Base-by-base conservation (phyloP, 768 basidiomycete genomes). In the Mycena chlorophos region DNA sequence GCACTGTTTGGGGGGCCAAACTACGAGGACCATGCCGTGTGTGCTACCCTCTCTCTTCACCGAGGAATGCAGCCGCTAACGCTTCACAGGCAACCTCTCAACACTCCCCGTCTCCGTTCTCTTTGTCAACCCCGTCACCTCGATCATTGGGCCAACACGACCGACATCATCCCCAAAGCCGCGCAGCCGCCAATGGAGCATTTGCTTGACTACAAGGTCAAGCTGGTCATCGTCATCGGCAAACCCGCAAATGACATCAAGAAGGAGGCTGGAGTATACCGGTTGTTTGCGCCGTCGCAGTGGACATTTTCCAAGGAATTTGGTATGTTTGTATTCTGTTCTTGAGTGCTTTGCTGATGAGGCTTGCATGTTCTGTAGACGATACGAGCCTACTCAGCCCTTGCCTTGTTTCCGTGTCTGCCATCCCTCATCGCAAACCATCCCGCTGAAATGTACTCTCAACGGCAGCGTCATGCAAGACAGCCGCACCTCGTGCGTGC, bases 291-390 rank as follows among this genome's bases (percentile, higher is more conserved):
- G 3, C 85, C 87, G 10, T 86, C 87, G 0, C 93, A 95, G 63
- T 95, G 93, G 92, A 76, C 81, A 27, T 94, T 91, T 70, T 91
- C 90, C 25, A 95, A 95, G 70, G 79, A 86, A 38, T 95, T 92
- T 62, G 92, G 91, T 87, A 54, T 22, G 79, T 63, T 17, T 23
- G 16, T n/a, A 5, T 25, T 26, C 20, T n/a, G 19, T 17, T n/a
- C n/a, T n/a, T n/a, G 30, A 1, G n/a, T 5, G 12, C 25, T 14
- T 34, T 20, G 4, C 3, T 2, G 2, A 17, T n/a, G 4, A 4
- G 23, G 19, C 37, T 45, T 8, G 51, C 20, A 12, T 2, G 2
- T 3, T 16, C 14, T 23, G 22, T 47, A 86, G 85, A 87, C 60
- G 80, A 86, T 67, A 82, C 83, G 3, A 85, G 81, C 62, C 93